phyloP scores from a whole-genome alignment of 192 early-diverging fungal species.

The Coemansia sp. region DNA sequence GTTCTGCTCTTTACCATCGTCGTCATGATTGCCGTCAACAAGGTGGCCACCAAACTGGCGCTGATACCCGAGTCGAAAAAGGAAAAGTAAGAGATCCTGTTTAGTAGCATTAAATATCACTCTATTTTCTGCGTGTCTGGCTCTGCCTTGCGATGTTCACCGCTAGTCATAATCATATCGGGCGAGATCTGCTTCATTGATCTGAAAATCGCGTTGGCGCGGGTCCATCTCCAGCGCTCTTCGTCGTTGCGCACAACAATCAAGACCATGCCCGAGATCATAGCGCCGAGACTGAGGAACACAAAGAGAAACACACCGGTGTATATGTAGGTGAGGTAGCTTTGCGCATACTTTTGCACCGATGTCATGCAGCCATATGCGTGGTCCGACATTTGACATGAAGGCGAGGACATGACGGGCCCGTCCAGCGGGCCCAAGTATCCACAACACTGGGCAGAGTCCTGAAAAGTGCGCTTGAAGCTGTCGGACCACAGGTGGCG shows the following conservation, averaged over 20 bases:
- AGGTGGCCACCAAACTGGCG: constrained; percentile 46
- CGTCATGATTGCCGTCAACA: constrained; percentile 44
- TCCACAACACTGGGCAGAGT: constrained; percentile 30
- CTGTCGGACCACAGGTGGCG: constrained; percentile 32
- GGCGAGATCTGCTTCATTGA: constrained; percentile 11
- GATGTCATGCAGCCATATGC: constrained; percentile 31
- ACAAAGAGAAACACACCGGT: constrained; percentile 43
- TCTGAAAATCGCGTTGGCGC: constrained; percentile 40
- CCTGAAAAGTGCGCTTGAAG: constrained; percentile 27
- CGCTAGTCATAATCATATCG: not conserved
- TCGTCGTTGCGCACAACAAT: constrained; percentile 41
- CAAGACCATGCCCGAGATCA: constrained; percentile 36
- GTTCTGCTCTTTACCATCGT: constrained; percentile 47
- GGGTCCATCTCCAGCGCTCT: constrained; percentile 43
- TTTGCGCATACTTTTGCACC: constrained; percentile 37
- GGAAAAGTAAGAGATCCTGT: constrained; percentile 27
- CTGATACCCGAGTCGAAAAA: constrained; percentile 54
- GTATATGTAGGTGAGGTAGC: constrained; percentile 32
- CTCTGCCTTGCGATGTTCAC: not conserved
- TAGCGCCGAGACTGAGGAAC: constrained; percentile 28
- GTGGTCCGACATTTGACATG: constrained; percentile 4
- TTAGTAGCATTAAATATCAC: not conserved
- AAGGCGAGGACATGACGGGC: constrained; percentile 14
- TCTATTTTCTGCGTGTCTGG: not conserved
- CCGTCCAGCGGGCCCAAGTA: constrained; percentile 36